Base-by-base conservation (phyloP, 2,329 filamentous ascomycete genomes). In the Nemania sp. region DNA sequence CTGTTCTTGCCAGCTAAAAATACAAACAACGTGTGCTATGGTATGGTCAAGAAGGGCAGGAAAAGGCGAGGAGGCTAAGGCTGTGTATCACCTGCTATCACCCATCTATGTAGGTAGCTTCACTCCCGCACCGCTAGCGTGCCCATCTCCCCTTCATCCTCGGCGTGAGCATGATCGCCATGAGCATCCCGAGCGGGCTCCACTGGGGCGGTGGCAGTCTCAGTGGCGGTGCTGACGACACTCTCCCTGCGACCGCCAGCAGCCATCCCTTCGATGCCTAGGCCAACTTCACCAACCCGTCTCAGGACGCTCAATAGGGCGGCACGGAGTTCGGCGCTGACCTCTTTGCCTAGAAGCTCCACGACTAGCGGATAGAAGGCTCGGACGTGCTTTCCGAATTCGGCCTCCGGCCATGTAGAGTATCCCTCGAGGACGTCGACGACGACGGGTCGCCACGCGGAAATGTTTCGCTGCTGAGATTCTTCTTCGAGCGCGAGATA, bases 361-460 rank as follows among this genome's bases (percentile, higher is more conserved):
- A 98, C 87, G 3, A 88, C 86, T 15, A 97, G 80, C 2, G 93
- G 92, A 71, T 97, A 97, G 75, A 99, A 98, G 3, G 87, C 87
- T 47, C 85, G 81, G 7, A 97, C 84, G 69, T 98, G 88, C 59
- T 88, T 87, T 55, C 85, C 85, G 69, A 99, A 99, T 45, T 91
- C 90, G 21, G 87, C 83, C 17, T 86, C 82, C 0, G 92, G 90
- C 78, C 98, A 97, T 6, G 87, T 89, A 0, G 88, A 88, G 74
- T 94, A 98, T 1, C 95, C 95, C 72, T 99, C 94, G 10, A 99
- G 81, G 9, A 99, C 95, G 72, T 97, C 95, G 17, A 99, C 92
- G 1, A 99, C 95, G 0, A 99, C 95, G 0, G 95, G 95, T 17
- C 95, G 84, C 95, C 95, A 99, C 0, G 96, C 96, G 25, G 96